Percentiles rank a stretch among this genome's conserved stretches.
phyloP scores from a whole-genome alignment of 148 eudicot genomes.

The Rhododendron simsii region DNA sequence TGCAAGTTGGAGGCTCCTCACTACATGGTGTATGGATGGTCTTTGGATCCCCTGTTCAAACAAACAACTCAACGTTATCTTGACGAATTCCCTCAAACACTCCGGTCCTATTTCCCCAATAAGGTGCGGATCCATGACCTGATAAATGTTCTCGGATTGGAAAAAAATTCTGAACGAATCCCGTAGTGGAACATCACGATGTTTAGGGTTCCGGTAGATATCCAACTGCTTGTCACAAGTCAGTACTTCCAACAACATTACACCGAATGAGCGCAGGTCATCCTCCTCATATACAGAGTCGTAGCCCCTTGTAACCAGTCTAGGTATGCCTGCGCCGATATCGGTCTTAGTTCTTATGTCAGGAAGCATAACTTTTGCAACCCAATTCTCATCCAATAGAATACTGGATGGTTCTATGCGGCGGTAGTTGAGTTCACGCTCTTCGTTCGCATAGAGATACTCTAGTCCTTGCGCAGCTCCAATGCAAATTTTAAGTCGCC shows the following conservation, averaged over 20 bases:
- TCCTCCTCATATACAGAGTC: background rate
- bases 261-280: background rate
- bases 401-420: background rate
- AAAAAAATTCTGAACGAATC: no score
- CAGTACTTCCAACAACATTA: background rate
- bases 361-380: background rate
- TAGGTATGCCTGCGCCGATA: background rate
- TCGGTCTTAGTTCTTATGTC: background rate
- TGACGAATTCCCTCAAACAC: background rate
- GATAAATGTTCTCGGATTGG: no score
- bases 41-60: background rate
- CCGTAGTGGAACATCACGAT: no score
- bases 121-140: no score
- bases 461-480: background rate
- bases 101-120: background rate
- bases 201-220: no score
- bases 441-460: background rate
- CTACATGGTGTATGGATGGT: background rate
- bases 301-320: no score
- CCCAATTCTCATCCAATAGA: background rate
- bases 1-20: conserved; percentile 4
- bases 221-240: background rate
- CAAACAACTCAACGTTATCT: background rate
- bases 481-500: background rate
- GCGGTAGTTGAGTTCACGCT: background rate